phyloP scores from a whole-genome alignment of 495 filamentous ascomycete species.

The Penicillium odoratum region DNA sequence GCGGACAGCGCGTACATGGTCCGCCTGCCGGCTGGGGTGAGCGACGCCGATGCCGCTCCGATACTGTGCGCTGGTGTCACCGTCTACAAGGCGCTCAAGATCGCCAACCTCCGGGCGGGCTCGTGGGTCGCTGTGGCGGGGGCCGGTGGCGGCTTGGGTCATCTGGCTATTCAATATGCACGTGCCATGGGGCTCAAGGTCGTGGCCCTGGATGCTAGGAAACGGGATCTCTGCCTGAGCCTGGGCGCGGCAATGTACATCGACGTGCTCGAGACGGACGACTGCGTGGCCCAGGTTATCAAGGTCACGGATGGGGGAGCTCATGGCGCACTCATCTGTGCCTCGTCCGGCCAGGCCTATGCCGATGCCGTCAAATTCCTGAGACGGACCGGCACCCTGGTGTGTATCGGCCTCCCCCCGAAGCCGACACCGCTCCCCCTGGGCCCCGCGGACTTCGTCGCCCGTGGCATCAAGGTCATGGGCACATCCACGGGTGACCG shows the following conservation, averaged over 20 bases:
- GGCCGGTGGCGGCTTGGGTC: slow-evolving; percentile 81
- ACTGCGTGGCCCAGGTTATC: slow-evolving; percentile 79
- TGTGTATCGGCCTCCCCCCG: slow-evolving; percentile 83
- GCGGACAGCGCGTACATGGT: not conserved
- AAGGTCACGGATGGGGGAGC: slow-evolving; percentile 77
- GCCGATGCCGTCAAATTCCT: slow-evolving; percentile 88
- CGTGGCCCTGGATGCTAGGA: slow-evolving; percentile 75
- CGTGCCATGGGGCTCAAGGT: slow-evolving; percentile 78
- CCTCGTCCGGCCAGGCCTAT: slow-evolving; percentile 85
- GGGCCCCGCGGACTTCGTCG: slow-evolving; percentile 81
- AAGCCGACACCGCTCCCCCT: slow-evolving; percentile 63
- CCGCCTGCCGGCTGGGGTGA: not conserved
- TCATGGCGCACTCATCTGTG: slow-evolving; percentile 81
- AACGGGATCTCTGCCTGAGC: slow-evolving; percentile 62
- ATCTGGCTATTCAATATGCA: slow-evolving; percentile 80
- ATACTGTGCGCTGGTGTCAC: slow-evolving; percentile 86
- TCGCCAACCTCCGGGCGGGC: slow-evolving; percentile 69
- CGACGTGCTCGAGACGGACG: slow-evolving; percentile 69
- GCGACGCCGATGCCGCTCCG: slow-evolving; percentile 35
- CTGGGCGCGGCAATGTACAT: slow-evolving; percentile 69
- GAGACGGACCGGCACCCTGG: slow-evolving; percentile 72
- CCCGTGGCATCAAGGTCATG: slow-evolving; percentile 86
- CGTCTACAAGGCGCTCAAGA: slow-evolving; percentile 88
- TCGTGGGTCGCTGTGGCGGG: slow-evolving; percentile 82
- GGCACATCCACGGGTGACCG: slow-evolving; percentile 85